Percentiles rank a stretch among this genome's conserved stretches.
These are phyloP conservation scores for Trametes sanguinea DNA, from an alignment of 768 basidiomycete genomes.

Conservation along the genomic window DNA sequence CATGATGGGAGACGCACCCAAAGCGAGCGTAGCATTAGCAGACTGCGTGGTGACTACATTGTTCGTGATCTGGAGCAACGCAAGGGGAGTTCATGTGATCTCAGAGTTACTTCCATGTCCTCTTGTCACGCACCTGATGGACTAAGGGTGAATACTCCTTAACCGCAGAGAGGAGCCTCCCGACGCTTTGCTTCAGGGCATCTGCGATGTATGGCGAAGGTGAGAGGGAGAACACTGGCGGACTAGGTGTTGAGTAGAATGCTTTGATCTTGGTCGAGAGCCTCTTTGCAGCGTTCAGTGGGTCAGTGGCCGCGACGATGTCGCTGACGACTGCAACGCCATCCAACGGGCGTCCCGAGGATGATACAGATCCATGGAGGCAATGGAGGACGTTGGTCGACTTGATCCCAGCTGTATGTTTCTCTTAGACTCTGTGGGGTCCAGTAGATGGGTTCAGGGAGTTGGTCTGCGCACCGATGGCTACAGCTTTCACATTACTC, in stretches of 20 bases:
- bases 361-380: slow-evolving; percentile 68
- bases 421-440: not conserved
- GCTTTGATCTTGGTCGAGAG: slow-evolving; percentile 46
- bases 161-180: slow-evolving; percentile 51
- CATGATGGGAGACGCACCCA: slow-evolving; percentile 95
- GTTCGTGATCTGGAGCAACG: slow-evolving; percentile 72
- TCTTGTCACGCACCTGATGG: slow-evolving; percentile 60
- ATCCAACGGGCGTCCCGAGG: slow-evolving; percentile 59
- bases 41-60: slow-evolving; percentile 87
- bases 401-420: slow-evolving; percentile 78
- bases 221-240: slow-evolving; percentile 26
- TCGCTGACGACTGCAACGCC: slow-evolving; percentile 91
- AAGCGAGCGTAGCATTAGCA: slow-evolving; percentile 84
- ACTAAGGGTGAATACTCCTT: slow-evolving; percentile 64
- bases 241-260: slow-evolving; percentile 37
- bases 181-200: slow-evolving; percentile 46
- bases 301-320: slow-evolving; percentile 67
- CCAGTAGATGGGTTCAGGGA: no score
- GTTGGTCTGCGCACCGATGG: slow-evolving; percentile 64
- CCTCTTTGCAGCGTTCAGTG: slow-evolving; percentile 49
- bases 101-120: no score
- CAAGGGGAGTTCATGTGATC: not conserved
- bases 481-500: slow-evolving; percentile 69
- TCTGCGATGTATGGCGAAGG: slow-evolving; percentile 31
- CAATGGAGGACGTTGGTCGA: slow-evolving; percentile 73